These are phyloP conservation scores for Cystofilobasidium ferigula DNA, from an alignment of 768 basidiomycete species.

Conservation along the genomic window DNA sequence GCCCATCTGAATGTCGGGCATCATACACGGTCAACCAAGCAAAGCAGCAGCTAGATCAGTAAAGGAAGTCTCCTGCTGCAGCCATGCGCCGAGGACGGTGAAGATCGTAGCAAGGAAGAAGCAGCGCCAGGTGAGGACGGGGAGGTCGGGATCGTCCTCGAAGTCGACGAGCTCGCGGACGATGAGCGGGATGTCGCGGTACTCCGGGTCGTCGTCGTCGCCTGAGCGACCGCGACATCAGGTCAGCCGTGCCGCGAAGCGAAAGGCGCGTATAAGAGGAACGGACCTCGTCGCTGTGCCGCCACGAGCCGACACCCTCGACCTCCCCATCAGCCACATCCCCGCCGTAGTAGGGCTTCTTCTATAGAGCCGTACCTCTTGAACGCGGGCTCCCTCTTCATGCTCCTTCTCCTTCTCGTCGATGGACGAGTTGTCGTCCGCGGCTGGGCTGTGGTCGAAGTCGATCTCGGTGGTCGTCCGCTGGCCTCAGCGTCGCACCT, in stretches of 20 bases:
- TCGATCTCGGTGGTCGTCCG: too few species aligned
- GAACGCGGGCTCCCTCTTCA: too few species aligned
- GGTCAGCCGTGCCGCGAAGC: background rate
- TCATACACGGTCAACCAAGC: too few species aligned
- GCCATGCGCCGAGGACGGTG: slow-evolving; percentile 10
- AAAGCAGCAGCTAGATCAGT: too few species aligned
- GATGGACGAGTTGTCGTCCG: background rate
- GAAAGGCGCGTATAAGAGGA: background rate
- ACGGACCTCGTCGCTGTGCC: background rate
- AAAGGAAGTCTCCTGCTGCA: background rate
- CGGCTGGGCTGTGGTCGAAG: too few species aligned
- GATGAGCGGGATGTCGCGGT: slow-evolving; percentile 4
- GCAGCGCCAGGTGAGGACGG: slow-evolving; percentile 13
- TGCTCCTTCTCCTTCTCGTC: too few species aligned
- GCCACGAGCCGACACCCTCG: background rate
- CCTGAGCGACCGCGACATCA: background rate
- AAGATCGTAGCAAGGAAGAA: slow-evolving; percentile 5
- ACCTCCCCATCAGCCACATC: background rate
- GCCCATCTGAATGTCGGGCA: slow-evolving; percentile 3
- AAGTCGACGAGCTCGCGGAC: slow-evolving; percentile 14
- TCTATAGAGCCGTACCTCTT: too few species aligned
- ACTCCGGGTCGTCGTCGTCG: slow-evolving; percentile 14
- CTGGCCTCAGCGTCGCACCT: background rate
- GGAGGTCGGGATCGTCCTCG: slow-evolving; percentile 5
- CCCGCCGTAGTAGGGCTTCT: background rate